phyloP scores from a whole-genome alignment of 2,329 filamentous ascomycete species.

The Elsinoe perseae region DNA sequence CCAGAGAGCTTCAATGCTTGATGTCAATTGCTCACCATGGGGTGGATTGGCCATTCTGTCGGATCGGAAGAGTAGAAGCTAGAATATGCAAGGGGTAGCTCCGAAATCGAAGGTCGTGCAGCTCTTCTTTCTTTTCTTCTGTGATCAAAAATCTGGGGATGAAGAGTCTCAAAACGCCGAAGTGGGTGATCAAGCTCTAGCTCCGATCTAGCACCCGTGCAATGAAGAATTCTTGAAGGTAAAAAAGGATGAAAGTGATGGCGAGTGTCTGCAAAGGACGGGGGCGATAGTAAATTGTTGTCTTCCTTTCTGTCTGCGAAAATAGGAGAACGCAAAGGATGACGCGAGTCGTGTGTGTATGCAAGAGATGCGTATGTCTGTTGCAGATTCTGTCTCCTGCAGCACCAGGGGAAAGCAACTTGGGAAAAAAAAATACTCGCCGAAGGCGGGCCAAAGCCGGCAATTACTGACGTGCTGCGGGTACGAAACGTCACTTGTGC shows the following conservation, averaged over 20 bases:
- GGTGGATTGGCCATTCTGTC: slow-evolving; percentile 44
- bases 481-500: slow-evolving; percentile 1
- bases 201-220: slow-evolving; percentile 5
- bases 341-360: not conserved
- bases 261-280: not conserved
- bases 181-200: slow-evolving; percentile 13
- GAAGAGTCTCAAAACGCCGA: slow-evolving; percentile 13
- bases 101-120: not conserved
- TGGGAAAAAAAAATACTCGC: not conserved
- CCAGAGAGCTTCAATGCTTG: slow-evolving; percentile 11
- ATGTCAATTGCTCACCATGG: slow-evolving; percentile 35
- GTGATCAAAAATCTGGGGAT: slow-evolving; percentile 10
- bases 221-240: not conserved
- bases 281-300: not conserved
- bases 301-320: not conserved
- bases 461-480: slow-evolving; percentile 12
- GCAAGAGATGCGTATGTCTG: not conserved
- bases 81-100: slow-evolving; percentile 14
- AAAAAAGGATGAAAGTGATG: slow-evolving; percentile 6
- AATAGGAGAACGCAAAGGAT: slow-evolving; percentile 4
- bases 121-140: slow-evolving; percentile 8
- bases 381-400: slow-evolving; percentile 4
- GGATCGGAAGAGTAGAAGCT: not conserved
- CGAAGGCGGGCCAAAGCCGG: not conserved
- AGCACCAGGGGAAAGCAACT: slow-evolving; percentile 3